phyloP scores from a whole-genome alignment of 2,329 filamentous ascomycete genomes.

The Aspergillus floridensis region DNA sequence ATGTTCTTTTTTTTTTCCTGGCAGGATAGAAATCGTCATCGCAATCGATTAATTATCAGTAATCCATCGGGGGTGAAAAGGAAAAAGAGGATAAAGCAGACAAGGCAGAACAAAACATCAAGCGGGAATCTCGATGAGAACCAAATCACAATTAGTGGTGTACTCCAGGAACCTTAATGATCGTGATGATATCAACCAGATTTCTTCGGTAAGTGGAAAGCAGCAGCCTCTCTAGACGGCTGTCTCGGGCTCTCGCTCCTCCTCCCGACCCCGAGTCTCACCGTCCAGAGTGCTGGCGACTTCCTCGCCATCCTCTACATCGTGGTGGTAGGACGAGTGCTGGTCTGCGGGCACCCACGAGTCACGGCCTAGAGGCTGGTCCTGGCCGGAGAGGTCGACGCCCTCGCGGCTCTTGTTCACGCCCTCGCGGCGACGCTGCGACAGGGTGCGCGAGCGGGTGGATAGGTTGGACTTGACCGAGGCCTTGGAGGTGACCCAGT shows the following conservation, averaged over 20 bases:
- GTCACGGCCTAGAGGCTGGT: slow-evolving; percentile 71
- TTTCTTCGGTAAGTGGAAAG: background rate
- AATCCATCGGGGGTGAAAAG: slow-evolving; percentile 4
- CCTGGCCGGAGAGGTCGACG: slow-evolving; percentile 78
- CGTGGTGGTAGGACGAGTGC: slow-evolving; percentile 45
- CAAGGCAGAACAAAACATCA: slow-evolving; percentile 6
- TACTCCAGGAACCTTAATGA: slow-evolving; percentile 4
- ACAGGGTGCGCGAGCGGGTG: slow-evolving; percentile 80
- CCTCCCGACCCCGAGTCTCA: slow-evolving; percentile 36
- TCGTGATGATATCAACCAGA: background rate
- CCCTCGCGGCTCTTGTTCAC: slow-evolving; percentile 63
- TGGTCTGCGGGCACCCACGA: slow-evolving; percentile 75
- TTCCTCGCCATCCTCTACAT: slow-evolving; percentile 42
- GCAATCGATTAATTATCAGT: slow-evolving; percentile 6
- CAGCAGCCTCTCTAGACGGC: slow-evolving; percentile 10
- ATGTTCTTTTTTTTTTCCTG: background rate
- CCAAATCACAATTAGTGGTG: slow-evolving; percentile 1
- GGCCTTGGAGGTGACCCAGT: slow-evolving; percentile 91
- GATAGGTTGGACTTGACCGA: slow-evolving; percentile 85
- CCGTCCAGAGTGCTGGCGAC: slow-evolving; percentile 33
- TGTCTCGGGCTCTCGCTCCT: slow-evolving; percentile 34
- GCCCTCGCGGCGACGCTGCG: slow-evolving; percentile 75
- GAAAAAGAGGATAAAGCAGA: background rate
- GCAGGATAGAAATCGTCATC: background rate
- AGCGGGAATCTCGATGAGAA: slow-evolving; percentile 13